Evolutionary conservation across 192 early-diverging fungal species (phyloP).

Genomic region (Podochytrium sp.): DNA sequence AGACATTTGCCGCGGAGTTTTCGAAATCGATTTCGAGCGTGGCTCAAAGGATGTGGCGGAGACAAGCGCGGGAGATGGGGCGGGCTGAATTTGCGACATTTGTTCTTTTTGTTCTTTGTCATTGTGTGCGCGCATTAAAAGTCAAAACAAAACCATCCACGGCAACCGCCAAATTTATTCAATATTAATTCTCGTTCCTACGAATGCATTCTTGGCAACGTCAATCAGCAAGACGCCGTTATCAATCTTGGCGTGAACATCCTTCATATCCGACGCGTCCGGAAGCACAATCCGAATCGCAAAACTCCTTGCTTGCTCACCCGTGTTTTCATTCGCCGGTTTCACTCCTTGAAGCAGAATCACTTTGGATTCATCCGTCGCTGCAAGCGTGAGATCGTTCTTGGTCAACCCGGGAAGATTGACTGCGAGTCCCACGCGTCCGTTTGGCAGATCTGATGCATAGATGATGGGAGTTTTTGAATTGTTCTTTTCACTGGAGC

Average conservation of each 20-base stretch:
- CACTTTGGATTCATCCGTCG: not conserved
- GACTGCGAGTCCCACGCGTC: slow-evolving; percentile 12
- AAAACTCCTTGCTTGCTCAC: not conserved
- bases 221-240: slow-evolving; percentile 14
- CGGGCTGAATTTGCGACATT: too few species aligned
- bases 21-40: too few species aligned
- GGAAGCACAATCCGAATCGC: slow-evolving; percentile 16
- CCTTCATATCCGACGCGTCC: not conserved
- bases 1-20: too few species aligned
- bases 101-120: too few species aligned
- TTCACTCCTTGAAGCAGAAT: slow-evolving; percentile 2
- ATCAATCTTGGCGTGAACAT: slow-evolving; percentile 21
- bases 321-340: not conserved
- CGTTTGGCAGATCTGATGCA: slow-evolving; percentile 12
- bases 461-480: not conserved
- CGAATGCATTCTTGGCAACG: slow-evolving; percentile 9
- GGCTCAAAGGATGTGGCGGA: too few species aligned
- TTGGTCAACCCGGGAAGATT: slow-evolving; percentile 4
- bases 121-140: too few species aligned
- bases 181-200: not conserved
- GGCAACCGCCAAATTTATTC: too few species aligned
- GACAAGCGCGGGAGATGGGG: too few species aligned
- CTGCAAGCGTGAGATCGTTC: not conserved
- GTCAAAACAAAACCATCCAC: too few species aligned
- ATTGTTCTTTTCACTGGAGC: too few species aligned